phyloP scores from a whole-genome alignment of 805 yeast species.

The Kockiozyma suomiensis region DNA sequence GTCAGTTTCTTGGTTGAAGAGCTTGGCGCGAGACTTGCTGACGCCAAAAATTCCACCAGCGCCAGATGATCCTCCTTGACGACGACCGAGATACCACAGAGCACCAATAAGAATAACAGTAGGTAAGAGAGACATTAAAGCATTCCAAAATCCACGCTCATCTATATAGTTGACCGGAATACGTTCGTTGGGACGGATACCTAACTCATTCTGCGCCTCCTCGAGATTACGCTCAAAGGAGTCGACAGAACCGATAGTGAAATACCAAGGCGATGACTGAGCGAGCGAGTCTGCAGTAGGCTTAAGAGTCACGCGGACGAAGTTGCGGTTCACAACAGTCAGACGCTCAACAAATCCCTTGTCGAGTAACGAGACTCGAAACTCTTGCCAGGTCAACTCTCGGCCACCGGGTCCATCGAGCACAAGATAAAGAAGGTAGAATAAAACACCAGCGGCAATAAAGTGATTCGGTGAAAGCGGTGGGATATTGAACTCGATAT shows the following conservation, averaged over 20 bases:
- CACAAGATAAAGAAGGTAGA: constrained; percentile 17
- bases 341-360: constrained; percentile 76
- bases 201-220: constrained; percentile 70
- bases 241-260: constrained; percentile 87
- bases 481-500: constrained; percentile 28
- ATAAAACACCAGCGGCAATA: constrained; percentile 7
- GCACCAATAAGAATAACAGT: constrained; percentile 88
- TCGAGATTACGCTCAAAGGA: constrained; percentile 79
- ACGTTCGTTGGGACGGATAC: constrained; percentile 61
- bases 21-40: constrained; percentile 83
- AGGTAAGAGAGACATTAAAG: constrained; percentile 78
- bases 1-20: constrained; percentile 88
- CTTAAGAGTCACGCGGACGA: constrained; percentile 67
- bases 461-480: constrained; percentile 20
- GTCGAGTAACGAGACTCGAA: constrained; percentile 70
- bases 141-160: constrained; percentile 66
- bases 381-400: constrained; percentile 91
- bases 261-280: constrained; percentile 49
- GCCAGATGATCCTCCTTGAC: constrained; percentile 61
- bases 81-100: constrained; percentile 75
- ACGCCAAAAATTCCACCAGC: constrained; percentile 79
- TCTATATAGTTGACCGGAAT: constrained; percentile 80
- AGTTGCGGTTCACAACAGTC: constrained; percentile 72
- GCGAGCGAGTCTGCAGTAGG: constrained; percentile 57
- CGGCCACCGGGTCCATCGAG: constrained; percentile 27